These are phyloP conservation scores for Fraxinus cuspidata DNA, from an alignment of 257 asterid genomes.

Conservation along the genomic window DNA sequence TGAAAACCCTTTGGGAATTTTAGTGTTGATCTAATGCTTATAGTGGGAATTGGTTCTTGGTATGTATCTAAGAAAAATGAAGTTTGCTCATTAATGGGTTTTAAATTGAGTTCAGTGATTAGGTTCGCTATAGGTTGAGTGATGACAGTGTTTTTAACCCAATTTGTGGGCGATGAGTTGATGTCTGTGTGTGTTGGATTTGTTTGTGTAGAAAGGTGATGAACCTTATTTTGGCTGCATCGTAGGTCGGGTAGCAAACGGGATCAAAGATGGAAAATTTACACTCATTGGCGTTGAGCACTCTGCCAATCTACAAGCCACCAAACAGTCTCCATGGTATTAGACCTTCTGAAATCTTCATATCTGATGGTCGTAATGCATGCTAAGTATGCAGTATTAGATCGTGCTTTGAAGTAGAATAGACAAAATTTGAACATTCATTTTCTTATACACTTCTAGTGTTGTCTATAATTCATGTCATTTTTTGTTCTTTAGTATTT, in stretches of 20 bases:
- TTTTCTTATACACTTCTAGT: neutral
- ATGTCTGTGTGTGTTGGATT: constrained; percentile 6
- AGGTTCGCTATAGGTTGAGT: neutral
- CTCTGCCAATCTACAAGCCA: constrained; percentile 82
- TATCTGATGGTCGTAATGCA: neutral
- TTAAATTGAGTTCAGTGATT: neutral
- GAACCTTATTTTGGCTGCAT: constrained; percentile 94
- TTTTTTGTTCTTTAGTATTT: neutral
- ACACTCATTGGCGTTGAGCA: constrained; percentile 63
- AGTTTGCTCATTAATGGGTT: neutral
- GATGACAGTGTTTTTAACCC: neutral
- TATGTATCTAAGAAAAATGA: neutral
- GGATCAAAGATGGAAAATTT: constrained; percentile 89
- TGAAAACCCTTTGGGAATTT: constrained; percentile 3
- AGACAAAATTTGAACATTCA: neutral
- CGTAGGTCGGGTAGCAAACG: constrained; percentile 95
- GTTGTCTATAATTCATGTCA: neutral
- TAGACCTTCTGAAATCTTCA: neutral
- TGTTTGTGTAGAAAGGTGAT: constrained; percentile 70
- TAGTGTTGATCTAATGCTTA: constrained; percentile 9
- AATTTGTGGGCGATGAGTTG: neutral
- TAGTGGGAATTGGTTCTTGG: constrained; percentile 9
- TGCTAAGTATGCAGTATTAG: no score
- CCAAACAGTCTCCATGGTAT: constrained; percentile 97
- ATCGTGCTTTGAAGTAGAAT: neutral